These are phyloP conservation scores for Trifolium subterraneum DNA, from an alignment of 306 rosid genomes.

Conservation along the genomic window DNA sequence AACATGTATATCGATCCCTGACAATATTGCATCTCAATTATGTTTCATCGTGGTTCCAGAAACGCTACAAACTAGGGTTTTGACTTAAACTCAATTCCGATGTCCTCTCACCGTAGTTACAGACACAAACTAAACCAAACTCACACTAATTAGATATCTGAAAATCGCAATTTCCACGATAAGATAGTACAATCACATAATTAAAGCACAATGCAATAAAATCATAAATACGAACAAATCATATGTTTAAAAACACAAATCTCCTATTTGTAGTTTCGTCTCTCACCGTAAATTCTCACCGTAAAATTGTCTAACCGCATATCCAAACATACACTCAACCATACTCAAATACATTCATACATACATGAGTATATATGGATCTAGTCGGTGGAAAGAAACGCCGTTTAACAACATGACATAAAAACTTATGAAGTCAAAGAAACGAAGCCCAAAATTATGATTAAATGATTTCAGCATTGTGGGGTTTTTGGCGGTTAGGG, in stretches of 20 bases:
- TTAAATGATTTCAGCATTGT: constrained; percentile 42
- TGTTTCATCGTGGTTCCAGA: not conserved
- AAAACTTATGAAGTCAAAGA: not conserved
- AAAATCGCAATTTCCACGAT: not conserved
- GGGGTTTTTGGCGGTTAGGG: constrained; percentile 67
- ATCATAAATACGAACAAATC: not conserved
- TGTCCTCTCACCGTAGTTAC: not conserved
- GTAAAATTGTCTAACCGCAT: too few relatives aligned
- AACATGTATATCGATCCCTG: not conserved
- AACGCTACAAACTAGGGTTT: not conserved
- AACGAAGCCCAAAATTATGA: not conserved
- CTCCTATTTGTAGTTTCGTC: too few relatives aligned
- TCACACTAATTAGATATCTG: too few relatives aligned
- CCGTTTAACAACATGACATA: too few relatives aligned
- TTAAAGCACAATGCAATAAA: not conserved
- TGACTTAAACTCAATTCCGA: not conserved
- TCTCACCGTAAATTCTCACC: too few relatives aligned
- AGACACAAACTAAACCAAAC: not conserved
- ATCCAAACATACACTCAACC: too few relatives aligned
- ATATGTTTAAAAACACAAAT: too few relatives aligned
- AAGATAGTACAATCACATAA: not conserved
- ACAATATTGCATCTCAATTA: not conserved
- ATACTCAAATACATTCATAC: too few relatives aligned
- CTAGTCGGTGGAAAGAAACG: too few relatives aligned
- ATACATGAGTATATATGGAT: too few relatives aligned